phyloP scores from a whole-genome alignment of 2,329 filamentous ascomycete genomes.

The Pseudopithomyces maydicus region DNA sequence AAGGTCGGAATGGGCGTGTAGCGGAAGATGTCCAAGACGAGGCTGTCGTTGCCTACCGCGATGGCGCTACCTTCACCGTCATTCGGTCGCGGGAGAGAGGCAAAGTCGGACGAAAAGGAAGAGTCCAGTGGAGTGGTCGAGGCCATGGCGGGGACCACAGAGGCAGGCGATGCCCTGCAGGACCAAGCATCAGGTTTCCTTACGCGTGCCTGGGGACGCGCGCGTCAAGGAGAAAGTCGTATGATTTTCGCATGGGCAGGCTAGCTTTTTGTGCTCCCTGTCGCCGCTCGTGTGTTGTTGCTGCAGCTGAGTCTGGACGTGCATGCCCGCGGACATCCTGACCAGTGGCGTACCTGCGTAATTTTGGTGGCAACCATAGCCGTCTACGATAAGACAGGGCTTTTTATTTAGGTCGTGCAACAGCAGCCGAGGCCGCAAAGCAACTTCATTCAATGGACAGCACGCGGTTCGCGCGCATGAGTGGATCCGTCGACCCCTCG shows the following conservation, averaged over 20 bases:
- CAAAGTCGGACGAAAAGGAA: slow-evolving; percentile 10
- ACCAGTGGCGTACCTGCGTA: neutral
- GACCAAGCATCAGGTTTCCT: neutral
- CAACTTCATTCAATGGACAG: neutral
- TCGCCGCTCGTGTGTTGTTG: neutral
- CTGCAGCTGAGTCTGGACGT: neutral
- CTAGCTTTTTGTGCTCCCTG: slow-evolving; percentile 7
- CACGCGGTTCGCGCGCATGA: neutral
- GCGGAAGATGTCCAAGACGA: slow-evolving; percentile 35
- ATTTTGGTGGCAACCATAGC: neutral
- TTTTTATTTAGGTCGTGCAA: neutral
- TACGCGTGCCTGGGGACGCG: slow-evolving; percentile 2
- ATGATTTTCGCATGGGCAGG: slow-evolving; percentile 6
- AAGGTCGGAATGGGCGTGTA: slow-evolving; percentile 49
- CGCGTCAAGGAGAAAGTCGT: neutral
- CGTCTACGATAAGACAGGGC: neutral
- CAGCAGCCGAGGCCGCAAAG: too few species aligned
- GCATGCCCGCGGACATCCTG: neutral
- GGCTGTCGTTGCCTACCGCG: slow-evolving; percentile 6
- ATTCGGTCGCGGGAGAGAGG: slow-evolving; percentile 15
- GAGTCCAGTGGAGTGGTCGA: neutral
- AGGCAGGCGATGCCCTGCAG: neutral
- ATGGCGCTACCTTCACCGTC: neutral
- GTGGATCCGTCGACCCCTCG: neutral
- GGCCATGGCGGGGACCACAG: neutral